phyloP scores from a whole-genome alignment of 306 rosid genomes.

The Adenanthera pavonina region DNA sequence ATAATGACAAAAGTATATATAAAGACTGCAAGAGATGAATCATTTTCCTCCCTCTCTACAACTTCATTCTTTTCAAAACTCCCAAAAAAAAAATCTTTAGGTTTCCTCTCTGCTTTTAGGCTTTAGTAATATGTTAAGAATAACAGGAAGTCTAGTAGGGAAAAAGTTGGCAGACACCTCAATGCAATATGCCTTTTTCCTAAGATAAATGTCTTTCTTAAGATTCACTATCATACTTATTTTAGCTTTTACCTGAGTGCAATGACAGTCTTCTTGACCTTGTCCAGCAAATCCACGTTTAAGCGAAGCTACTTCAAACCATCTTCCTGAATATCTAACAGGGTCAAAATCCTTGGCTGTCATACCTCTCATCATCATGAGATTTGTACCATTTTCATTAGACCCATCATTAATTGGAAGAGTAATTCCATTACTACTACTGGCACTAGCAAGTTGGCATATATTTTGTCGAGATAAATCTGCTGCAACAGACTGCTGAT shows the following conservation, averaged over 20 bases:
- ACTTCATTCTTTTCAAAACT: neutral
- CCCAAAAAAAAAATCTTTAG: neutral
- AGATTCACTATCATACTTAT: constrained; percentile 37
- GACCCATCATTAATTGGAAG: constrained; percentile 63
- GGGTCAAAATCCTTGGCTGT: constrained; percentile 86
- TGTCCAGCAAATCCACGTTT: constrained; percentile 97
- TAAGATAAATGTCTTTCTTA: constrained; percentile 15
- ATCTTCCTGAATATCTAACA: constrained; percentile 84
- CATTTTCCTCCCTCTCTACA: neutral
- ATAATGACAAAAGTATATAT: neutral
- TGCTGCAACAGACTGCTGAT: constrained; percentile 69
- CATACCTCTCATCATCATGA: constrained; percentile 98
- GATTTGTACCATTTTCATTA: constrained; percentile 50
- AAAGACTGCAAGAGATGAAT: neutral
- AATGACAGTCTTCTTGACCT: constrained; percentile 99
- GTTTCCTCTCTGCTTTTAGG: constrained; percentile 20
- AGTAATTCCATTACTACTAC: constrained; percentile 49
- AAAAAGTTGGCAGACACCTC: neutral
- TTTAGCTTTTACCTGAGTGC: constrained; percentile 83
- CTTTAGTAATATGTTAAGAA: constrained; percentile 24
- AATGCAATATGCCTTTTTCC: neutral
- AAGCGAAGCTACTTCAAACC: constrained; percentile 99
- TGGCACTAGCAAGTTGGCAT: constrained; percentile 66
- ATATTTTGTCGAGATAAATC: constrained; percentile 56
- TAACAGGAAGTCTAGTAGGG: constrained; percentile 3